Conservation (phyloP, 2,329 filamentous ascomycete genomes). For the Monilinia vaccinii-corymbosi region DNA sequence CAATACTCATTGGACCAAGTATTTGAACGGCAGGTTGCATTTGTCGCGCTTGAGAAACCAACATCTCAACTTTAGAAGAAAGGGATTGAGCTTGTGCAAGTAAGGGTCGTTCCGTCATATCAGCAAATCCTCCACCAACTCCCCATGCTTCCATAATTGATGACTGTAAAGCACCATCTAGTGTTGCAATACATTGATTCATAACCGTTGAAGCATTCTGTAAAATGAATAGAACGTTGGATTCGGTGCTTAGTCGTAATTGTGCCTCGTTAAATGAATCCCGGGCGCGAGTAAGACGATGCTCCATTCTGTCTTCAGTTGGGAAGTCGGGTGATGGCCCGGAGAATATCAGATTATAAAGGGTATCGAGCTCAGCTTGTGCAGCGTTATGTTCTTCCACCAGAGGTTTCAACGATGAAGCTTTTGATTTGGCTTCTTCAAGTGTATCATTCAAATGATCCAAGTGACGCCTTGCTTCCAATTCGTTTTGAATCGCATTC, state of each 20-base stretch:
- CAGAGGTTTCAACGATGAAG: constrained; percentile 31
- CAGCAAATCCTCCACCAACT: constrained; percentile 27
- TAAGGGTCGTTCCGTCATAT: constrained; percentile 28
- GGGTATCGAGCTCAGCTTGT: constrained; percentile 39
- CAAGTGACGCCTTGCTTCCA: constrained; percentile 29
- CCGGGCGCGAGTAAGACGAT: constrained; percentile 29
- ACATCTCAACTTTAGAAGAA: constrained; percentile 36
- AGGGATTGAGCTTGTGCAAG: constrained; percentile 45
- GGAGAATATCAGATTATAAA: constrained; percentile 44
- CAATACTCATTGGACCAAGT: constrained; percentile 35
- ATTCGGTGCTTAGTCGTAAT: constrained; percentile 32
- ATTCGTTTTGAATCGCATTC: constrained; percentile 39
- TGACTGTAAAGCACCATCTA: constrained; percentile 35
- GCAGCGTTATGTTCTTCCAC: constrained; percentile 32
- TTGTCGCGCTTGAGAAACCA: constrained; percentile 33
- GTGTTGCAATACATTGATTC: constrained; percentile 28
- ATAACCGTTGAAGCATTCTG: constrained; percentile 33
- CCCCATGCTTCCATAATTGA: constrained; percentile 42
- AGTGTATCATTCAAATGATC: constrained; percentile 33
- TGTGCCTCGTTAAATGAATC: constrained; percentile 33
- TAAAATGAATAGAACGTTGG: constrained; percentile 34
- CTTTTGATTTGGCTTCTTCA: constrained; percentile 32
- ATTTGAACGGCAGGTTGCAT: constrained; percentile 32
- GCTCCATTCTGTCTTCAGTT: constrained; percentile 41
- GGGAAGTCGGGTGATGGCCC: constrained; percentile 43